Evolutionary conservation across 23 red algal species (phyloP).

Genomic region (Pyropia haitanensis): DNA sequence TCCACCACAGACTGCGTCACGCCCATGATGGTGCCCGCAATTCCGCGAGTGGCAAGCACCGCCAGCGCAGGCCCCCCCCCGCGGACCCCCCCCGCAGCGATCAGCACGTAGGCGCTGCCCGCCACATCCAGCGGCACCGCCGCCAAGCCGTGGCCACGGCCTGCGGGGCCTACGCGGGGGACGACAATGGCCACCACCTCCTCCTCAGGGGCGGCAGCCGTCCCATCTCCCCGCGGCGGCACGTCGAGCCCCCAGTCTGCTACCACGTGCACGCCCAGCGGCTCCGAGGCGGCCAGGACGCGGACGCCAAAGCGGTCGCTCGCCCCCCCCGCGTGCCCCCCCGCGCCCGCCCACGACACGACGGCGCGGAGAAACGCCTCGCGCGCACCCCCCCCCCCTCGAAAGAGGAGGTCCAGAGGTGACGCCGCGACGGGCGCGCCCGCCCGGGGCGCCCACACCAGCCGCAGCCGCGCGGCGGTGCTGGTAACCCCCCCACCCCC

Average conservation of each 20-base stretch:
- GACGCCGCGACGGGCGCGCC: conserved; percentile 22
- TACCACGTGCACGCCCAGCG: conserved; percentile 27
- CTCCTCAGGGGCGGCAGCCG: neutral
- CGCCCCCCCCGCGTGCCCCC: neutral
- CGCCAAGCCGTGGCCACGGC: conserved; percentile 30
- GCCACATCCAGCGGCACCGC: conserved; percentile 82
- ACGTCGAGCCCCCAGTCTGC: conserved; percentile 40
- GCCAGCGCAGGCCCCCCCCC: conserved; percentile 57
- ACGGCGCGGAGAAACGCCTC: conserved; percentile 58
- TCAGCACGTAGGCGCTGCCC: conserved; percentile 32
- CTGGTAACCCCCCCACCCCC: conserved; percentile 28
- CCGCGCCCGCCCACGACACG: conserved; percentile 30
- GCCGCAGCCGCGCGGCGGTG: conserved; percentile 35
- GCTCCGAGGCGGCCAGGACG: conserved; percentile 22
- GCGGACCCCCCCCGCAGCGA: conserved; percentile 44
- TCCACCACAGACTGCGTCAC: conserved; percentile 33
- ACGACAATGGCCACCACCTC: conserved; percentile 7
- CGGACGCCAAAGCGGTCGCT: conserved; percentile 18
- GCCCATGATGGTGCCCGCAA: conserved; percentile 22
- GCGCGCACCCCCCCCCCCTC: conserved; percentile 29
- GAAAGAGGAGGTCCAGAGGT: conserved; percentile 61
- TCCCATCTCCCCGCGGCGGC: conserved; percentile 5
- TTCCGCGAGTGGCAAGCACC: conserved; percentile 44
- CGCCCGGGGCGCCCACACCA: conserved; percentile 28
- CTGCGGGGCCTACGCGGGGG: conserved; percentile 35